phyloP scores from a whole-genome alignment of 352 stramenopile species.

The Blastocystis sp. region DNA sequence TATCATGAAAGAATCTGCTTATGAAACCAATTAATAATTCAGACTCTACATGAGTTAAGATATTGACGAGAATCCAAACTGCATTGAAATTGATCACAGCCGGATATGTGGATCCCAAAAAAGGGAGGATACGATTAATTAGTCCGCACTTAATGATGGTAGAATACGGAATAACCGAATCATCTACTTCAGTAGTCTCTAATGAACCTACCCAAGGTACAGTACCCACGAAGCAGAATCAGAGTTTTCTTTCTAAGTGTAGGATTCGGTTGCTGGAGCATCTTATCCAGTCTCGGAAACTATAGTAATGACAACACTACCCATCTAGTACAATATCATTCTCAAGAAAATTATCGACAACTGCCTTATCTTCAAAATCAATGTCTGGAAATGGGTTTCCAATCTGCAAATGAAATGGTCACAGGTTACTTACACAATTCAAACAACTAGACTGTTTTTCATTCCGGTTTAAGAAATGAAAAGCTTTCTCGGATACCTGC shows the following conservation, averaged over 20 bases:
- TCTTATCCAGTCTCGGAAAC: neutral
- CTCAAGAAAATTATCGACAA: neutral
- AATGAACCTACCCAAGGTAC: neutral
- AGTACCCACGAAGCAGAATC: neutral
- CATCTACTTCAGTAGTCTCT: neutral
- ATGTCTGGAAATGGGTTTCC: too few relatives aligned
- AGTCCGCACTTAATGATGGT: neutral
- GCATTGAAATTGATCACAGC: conserved; percentile 10
- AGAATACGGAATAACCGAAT: neutral
- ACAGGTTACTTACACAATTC: neutral
- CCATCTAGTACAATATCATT: neutral
- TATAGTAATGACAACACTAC: neutral
- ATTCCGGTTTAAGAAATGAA: neutral
- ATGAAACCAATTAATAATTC: neutral
- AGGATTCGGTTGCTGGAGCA: neutral
- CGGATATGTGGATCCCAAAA: conserved; percentile 1
- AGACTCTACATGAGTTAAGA: neutral
- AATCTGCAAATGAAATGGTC: too few relatives aligned
- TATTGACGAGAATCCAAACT: conserved; percentile 1
- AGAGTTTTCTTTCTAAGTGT: neutral
- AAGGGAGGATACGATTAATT: neutral
- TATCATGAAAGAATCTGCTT: neutral
- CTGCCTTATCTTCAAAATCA: neutral
- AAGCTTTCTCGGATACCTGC: neutral
- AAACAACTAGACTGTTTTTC: neutral